phyloP scores from a whole-genome alignment of 129 eudicot species.

The Flaveria linearis region DNA sequence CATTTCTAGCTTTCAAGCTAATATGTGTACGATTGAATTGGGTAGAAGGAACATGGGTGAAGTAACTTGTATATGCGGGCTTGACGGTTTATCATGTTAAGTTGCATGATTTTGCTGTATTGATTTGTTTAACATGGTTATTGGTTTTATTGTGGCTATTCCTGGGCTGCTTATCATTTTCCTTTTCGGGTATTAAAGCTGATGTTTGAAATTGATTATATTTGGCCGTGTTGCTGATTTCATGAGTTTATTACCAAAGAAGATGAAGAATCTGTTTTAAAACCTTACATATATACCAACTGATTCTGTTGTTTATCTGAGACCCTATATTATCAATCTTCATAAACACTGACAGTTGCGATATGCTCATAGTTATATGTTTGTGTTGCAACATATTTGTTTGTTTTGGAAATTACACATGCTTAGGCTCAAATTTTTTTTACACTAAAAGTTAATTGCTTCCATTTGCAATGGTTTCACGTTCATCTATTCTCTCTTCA shows the following conservation, averaged over 20 bases:
- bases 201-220: background rate
- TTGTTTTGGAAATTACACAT: constrained; percentile 12
- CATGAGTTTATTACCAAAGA: background rate
- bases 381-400: background rate
- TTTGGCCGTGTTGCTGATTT: constrained; percentile 8
- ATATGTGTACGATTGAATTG: background rate
- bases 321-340: background rate
- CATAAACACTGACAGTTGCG: background rate
- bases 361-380: background rate
- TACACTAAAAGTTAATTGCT: constrained; percentile 14
- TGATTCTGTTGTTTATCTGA: background rate
- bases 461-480: constrained; percentile 23
- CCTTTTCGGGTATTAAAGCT: background rate
- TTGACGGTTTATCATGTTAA: background rate
- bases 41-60: background rate
- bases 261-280: background rate
- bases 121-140: constrained; percentile 11
- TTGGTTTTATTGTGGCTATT: background rate
- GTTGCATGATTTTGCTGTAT: constrained; percentile 1
- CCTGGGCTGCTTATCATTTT: constrained; percentile 4
- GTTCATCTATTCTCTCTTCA: constrained; percentile 25
- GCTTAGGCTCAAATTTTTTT: constrained; percentile 5
- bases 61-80: background rate
- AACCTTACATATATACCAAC: background rate
- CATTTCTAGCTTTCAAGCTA: constrained; percentile 9